Conservation (phyloP, 306 rosid genomes). For the Vigna unguiculata region DNA sequence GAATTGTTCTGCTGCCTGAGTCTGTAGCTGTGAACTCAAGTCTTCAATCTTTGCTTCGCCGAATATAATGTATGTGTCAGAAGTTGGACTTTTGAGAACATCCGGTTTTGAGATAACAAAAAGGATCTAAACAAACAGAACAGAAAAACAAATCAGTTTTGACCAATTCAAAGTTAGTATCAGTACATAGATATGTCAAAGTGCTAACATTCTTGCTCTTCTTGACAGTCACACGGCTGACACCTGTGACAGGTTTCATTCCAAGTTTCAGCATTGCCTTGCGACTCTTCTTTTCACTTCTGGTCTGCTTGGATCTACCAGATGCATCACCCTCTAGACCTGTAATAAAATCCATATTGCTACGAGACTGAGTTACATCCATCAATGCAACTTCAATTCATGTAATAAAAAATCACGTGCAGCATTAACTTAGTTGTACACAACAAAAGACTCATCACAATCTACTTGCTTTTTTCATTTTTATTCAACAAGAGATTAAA, state of each 20-base stretch:
- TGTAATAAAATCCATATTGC: slow-evolving; percentile 35
- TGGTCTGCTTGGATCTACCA: slow-evolving; percentile 88
- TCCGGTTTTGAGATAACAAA: slow-evolving; percentile 91
- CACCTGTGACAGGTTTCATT: slow-evolving; percentile 85
- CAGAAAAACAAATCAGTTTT: background rate
- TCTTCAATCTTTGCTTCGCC: slow-evolving; percentile 96
- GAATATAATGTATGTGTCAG: slow-evolving; percentile 82
- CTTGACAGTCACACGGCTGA: slow-evolving; percentile 84
- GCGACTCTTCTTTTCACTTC: slow-evolving; percentile 92
- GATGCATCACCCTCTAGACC: slow-evolving; percentile 72
- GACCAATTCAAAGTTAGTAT: background rate
- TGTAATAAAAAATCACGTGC: background rate
- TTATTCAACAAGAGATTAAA: background rate
- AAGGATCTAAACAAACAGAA: slow-evolving; percentile 58
- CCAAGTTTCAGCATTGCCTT: slow-evolving; percentile 93
- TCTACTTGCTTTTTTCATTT: background rate
- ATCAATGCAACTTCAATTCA: background rate
- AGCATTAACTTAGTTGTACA: background rate
- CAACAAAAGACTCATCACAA: background rate
- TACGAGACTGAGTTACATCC: slow-evolving; percentile 2
- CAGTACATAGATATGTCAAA: background rate
- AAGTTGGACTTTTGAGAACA: slow-evolving; percentile 89
- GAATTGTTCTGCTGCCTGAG: slow-evolving; percentile 95
- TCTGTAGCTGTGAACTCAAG: slow-evolving; percentile 83
- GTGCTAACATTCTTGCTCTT: slow-evolving; percentile 88